phyloP scores from a whole-genome alignment of 2,329 filamentous ascomycete genomes.

The Penicillium sp. region DNA sequence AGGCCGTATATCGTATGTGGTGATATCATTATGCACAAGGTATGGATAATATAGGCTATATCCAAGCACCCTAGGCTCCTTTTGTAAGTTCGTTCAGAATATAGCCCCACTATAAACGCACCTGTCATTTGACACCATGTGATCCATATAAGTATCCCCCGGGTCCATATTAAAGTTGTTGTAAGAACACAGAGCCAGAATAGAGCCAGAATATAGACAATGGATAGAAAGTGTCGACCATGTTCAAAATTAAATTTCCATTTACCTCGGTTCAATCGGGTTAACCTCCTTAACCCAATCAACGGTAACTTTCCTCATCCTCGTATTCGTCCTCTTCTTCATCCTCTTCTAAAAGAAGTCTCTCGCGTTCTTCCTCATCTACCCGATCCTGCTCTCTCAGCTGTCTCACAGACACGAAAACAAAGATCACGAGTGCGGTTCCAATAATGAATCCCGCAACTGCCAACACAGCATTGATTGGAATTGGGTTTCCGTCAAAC shows the following conservation, averaged over 20 bases:
- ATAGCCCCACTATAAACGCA: not conserved
- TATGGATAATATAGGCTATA: not conserved
- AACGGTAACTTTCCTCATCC: not conserved
- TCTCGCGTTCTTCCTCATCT: slow-evolving; percentile 28
- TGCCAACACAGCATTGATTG: slow-evolving; percentile 72
- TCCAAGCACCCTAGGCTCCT: not conserved
- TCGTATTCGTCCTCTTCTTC: slow-evolving; percentile 18
- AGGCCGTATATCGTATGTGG: not conserved
- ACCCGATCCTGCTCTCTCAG: slow-evolving; percentile 13
- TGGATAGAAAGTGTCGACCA: not conserved
- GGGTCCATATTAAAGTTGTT: not conserved
- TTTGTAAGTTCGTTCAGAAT: not conserved
- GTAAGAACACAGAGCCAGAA: too few species aligned
- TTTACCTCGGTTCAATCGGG: slow-evolving; percentile 3
- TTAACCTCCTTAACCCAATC: not conserved
- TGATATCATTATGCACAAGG: not conserved
- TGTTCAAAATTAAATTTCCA: not conserved
- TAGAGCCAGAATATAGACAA: not conserved
- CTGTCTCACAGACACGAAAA: slow-evolving; percentile 40
- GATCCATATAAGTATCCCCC: not conserved
- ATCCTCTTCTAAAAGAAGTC: slow-evolving; percentile 25
- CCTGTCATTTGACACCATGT: not conserved
- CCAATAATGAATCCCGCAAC: slow-evolving; percentile 65
- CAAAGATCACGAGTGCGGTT: slow-evolving; percentile 64
- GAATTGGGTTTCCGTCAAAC: slow-evolving; percentile 71